These are phyloP conservation scores for Candida rishiriensis DNA, from an alignment of 805 yeast genomes.

Conservation along the genomic window DNA sequence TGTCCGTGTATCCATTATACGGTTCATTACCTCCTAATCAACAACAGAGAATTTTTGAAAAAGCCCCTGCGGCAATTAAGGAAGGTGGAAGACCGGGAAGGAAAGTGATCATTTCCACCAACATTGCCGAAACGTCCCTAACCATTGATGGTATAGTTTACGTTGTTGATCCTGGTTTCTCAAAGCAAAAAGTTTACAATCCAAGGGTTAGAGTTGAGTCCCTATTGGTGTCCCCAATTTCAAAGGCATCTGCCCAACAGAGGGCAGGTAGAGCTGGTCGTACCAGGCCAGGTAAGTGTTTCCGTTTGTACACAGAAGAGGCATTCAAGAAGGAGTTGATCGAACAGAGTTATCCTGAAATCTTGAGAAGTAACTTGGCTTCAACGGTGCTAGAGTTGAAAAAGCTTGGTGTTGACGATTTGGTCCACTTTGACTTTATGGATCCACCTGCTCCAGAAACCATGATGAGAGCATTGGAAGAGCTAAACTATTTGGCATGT, in stretches of 20 bases:
- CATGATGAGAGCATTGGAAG: conserved; percentile 98
- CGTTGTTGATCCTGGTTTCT: conserved; percentile 96
- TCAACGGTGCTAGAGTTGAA: conserved; percentile 90
- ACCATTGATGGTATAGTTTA: conserved; percentile 97
- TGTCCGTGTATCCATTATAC: conserved; percentile 86
- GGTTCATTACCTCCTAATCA: conserved; percentile 96
- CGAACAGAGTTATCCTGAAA: conserved; percentile 95
- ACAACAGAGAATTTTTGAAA: conserved; percentile 90
- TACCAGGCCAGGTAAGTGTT: conserved; percentile 97
- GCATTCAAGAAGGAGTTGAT: conserved; percentile 91
- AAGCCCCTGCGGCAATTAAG: conserved; percentile 72
- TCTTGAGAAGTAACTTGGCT: conserved; percentile 83
- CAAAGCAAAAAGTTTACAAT: conserved; percentile 93
- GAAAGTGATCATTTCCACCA: conserved; percentile 86
- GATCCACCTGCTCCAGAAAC: conserved; percentile 99
- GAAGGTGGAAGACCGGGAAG: conserved; percentile 90
- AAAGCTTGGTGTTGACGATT: conserved; percentile 90
- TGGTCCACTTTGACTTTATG: conserved; percentile 97
- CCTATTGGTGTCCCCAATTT: conserved; percentile 88
- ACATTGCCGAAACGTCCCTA: conserved; percentile 96
- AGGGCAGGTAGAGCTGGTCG: conserved; percentile 99
- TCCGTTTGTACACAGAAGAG: conserved; percentile 93
- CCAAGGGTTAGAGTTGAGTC: conserved; percentile 96
- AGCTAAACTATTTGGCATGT: conserved; percentile 84
- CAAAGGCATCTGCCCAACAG: conserved; percentile 96